Percentiles rank a stretch among this genome's conserved stretches.
Conservation (phyloP, 495 filamentous ascomycete genomes). For the Hyphodiscus hymeniophilus region DNA sequence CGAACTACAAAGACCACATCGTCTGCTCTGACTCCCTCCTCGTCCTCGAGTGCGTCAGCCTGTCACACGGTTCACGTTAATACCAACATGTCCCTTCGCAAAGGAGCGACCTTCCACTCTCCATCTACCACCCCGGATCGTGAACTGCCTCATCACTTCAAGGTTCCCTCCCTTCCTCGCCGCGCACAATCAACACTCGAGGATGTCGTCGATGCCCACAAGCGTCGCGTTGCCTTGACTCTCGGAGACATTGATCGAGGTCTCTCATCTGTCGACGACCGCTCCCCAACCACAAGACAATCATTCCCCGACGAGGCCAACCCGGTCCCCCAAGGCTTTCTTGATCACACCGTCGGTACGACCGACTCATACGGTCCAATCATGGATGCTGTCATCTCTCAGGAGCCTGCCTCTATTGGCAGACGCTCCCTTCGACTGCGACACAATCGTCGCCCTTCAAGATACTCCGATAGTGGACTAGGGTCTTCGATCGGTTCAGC, state of each 20-base stretch:
- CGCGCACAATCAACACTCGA: slow-evolving; percentile 56
- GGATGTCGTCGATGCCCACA: slow-evolving; percentile 48
- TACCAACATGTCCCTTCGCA: slow-evolving; percentile 47
- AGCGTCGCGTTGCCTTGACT: slow-evolving; percentile 44
- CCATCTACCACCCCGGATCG: slow-evolving; percentile 31
- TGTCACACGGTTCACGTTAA: slow-evolving; percentile 33
- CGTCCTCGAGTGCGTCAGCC: slow-evolving; percentile 17
- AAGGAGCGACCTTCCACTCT: slow-evolving; percentile 57
- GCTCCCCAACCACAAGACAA: slow-evolving; percentile 22
- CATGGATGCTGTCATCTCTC: slow-evolving; percentile 27
- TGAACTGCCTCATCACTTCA: slow-evolving; percentile 29
- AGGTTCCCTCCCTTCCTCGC: slow-evolving; percentile 42
- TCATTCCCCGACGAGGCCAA: slow-evolving; percentile 38
- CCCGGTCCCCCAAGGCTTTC: slow-evolving; percentile 41
- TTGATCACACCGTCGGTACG: slow-evolving; percentile 35
- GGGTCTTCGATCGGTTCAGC: slow-evolving; percentile 46
- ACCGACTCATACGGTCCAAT: slow-evolving; percentile 20
- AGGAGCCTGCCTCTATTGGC: slow-evolving; percentile 19
- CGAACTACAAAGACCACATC: slow-evolving; percentile 24
- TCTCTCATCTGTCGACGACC: slow-evolving; percentile 28
- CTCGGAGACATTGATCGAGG: slow-evolving; percentile 42
- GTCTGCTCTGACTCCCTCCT: slow-evolving; percentile 22
- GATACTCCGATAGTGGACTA: slow-evolving; percentile 54
- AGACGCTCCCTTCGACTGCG: slow-evolving; percentile 37
- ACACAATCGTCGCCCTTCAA: slow-evolving; percentile 35